phyloP scores from a whole-genome alignment of 345 rosid genomes.

The Hevea brasiliensis region DNA sequence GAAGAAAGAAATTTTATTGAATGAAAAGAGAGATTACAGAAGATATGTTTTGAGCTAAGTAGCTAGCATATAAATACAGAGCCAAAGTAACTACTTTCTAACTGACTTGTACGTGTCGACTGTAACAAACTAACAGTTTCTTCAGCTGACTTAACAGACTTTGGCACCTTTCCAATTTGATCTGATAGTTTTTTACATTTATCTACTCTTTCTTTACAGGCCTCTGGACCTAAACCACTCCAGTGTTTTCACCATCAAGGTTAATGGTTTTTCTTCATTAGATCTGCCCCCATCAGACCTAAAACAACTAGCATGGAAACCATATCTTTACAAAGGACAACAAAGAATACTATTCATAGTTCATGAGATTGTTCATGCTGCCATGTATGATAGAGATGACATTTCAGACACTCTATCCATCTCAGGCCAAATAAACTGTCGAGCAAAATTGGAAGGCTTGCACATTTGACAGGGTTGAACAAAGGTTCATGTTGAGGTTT shows the following conservation, averaged over 20 bases:
- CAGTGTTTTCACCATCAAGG: slow-evolving; percentile 59
- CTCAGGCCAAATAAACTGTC: slow-evolving; percentile 86
- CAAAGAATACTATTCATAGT: slow-evolving; percentile 75
- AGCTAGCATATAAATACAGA: too few relatives aligned
- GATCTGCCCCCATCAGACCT: slow-evolving; percentile 76
- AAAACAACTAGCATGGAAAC: slow-evolving; percentile 96
- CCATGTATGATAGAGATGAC: slow-evolving; percentile 86
- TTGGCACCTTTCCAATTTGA: slow-evolving; percentile 14
- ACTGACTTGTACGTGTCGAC: too few relatives aligned
- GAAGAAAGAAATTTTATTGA: too few relatives aligned
- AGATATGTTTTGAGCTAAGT: too few relatives aligned
- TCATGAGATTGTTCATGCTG: slow-evolving; percentile 76
- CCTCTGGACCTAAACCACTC: slow-evolving; percentile 80
- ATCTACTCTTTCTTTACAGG: slow-evolving; percentile 40
- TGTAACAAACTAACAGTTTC: too few relatives aligned
- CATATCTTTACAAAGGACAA: slow-evolving; percentile 86
- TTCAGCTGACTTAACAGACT: too few relatives aligned
- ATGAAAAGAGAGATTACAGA: too few relatives aligned
- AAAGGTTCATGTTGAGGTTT: slow-evolving; percentile 60
- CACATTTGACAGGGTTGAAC: slow-evolving; percentile 73
- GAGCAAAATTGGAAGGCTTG: slow-evolving; percentile 87
- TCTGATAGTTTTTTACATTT: background rate
- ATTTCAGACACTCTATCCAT: slow-evolving; percentile 82
- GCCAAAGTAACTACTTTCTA: too few relatives aligned
- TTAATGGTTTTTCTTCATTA: slow-evolving; percentile 74